These are phyloP conservation scores for Mycena albidolilacea DNA, from an alignment of 768 basidiomycete species.

Conservation along the genomic window DNA sequence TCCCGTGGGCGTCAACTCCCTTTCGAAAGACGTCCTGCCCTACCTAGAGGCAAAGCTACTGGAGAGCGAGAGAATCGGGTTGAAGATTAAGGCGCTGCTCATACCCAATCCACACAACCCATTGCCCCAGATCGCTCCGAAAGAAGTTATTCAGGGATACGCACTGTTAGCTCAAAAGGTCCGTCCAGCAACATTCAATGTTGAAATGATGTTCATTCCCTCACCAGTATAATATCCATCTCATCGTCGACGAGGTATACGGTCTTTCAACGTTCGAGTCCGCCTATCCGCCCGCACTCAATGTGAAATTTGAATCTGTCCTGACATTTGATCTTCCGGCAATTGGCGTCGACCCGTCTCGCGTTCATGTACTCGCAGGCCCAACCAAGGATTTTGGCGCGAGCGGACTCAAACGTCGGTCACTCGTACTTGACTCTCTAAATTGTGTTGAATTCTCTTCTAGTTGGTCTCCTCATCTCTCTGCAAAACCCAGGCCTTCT, in stretches of 20 bases:
- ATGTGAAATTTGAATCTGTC: conserved; percentile 41
- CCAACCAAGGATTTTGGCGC: conserved; percentile 51
- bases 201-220: background rate
- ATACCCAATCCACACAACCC: conserved; percentile 52
- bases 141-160: conserved; percentile 43
- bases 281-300: conserved; percentile 37
- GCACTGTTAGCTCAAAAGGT: conserved; percentile 39
- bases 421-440: background rate
- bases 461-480: conserved; percentile 44
- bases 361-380: conserved; percentile 48
- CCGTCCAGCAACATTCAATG: background rate
- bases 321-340: conserved; percentile 42
- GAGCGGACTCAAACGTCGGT: conserved; percentile 44
- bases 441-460: background rate
- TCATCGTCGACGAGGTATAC: conserved; percentile 51
- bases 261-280: conserved; percentile 44
- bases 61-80: conserved; percentile 36
- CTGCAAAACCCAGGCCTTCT: conserved; percentile 36
- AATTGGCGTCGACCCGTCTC: conserved; percentile 40
- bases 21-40: conserved; percentile 37
- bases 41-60: conserved; percentile 42
- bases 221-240: conserved; percentile 44
- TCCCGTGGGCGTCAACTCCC: conserved; percentile 23
- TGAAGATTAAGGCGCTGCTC: conserved; percentile 44
- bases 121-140: conserved; percentile 41